These are phyloP conservation scores for Effrenium voratum DNA, from an alignment of 73 alveolate genomes.

Conservation along the genomic window DNA sequence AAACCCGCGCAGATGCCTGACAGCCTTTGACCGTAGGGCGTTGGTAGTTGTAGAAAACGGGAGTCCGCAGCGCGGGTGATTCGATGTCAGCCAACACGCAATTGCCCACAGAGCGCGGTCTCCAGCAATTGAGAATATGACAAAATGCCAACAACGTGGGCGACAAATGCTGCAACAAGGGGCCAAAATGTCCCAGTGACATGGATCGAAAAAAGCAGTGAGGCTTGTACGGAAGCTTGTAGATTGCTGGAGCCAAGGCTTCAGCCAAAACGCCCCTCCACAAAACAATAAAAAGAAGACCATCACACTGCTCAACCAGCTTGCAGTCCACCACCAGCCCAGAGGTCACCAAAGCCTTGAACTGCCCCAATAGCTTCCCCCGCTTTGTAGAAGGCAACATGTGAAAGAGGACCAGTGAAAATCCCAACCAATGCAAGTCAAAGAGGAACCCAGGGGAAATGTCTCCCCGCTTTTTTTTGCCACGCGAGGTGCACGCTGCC, in stretches of 20 bases:
- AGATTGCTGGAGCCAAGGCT: constrained; percentile 33
- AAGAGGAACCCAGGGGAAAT: not conserved
- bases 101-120: constrained; percentile 23
- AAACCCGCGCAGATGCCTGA: not conserved
- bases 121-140: constrained; percentile 11
- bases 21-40: not conserved
- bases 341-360: not conserved
- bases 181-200: not conserved
- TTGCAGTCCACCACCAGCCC: not conserved
- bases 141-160: not conserved
- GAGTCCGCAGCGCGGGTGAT: not conserved
- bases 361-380: not conserved
- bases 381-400: not conserved
- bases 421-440: constrained; percentile 2
- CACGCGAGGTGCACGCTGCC: not conserved
- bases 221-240: not conserved
- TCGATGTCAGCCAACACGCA: not conserved
- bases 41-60: constrained; percentile 2
- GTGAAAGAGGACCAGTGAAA: not conserved
- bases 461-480: constrained; percentile 6
- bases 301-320: not conserved
- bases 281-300: constrained; percentile 3
- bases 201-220: not conserved
- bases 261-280: constrained; percentile 49
- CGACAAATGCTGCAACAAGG: not conserved